phyloP scores from a whole-genome alignment of 768 basidiomycete genomes.

The Dacryopinax spathularia region DNA sequence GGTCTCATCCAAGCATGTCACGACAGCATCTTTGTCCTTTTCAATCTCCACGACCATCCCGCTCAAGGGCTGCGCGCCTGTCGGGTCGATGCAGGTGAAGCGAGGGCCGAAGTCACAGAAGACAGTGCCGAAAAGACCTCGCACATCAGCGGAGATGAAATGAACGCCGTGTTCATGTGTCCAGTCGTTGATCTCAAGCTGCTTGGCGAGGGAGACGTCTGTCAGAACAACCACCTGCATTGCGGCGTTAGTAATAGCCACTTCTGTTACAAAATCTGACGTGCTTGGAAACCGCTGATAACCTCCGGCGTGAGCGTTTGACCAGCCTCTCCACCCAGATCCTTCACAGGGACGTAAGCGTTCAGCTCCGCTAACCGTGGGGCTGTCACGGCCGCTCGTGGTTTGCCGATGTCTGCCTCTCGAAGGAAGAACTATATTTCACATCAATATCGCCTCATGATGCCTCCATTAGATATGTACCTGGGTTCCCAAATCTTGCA shows the following conservation, averaged over 20 bases:
- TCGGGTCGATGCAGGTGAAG: slow-evolving; percentile 93
- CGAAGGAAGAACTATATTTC: slow-evolving; percentile 81
- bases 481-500: slow-evolving; percentile 89
- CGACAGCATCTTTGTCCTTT: slow-evolving; percentile 80
- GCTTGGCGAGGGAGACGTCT: slow-evolving; percentile 59
- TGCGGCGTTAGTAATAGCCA: slow-evolving; percentile 6
- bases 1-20: slow-evolving; percentile 92
- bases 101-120: slow-evolving; percentile 95
- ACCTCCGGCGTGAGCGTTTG: slow-evolving; percentile 66
- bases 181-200: slow-evolving; percentile 92
- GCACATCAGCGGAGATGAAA: slow-evolving; percentile 83
- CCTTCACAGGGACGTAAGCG: slow-evolving; percentile 83
- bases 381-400: slow-evolving; percentile 70
- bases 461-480: slow-evolving; percentile 30
- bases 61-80: slow-evolving; percentile 83
- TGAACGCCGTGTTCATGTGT: slow-evolving; percentile 77
- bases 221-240: slow-evolving; percentile 77
- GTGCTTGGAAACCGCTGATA: slow-evolving; percentile 77
- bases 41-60: slow-evolving; percentile 96
- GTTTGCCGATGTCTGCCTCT: slow-evolving; percentile 69
- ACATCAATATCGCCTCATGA: background rate
- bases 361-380: slow-evolving; percentile 90
- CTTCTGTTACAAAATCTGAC: slow-evolving; percentile 15
- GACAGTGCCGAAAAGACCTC: slow-evolving; percentile 83
- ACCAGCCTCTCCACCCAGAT: slow-evolving; percentile 64